phyloP scores from a whole-genome alignment of 2,329 filamentous ascomycete genomes.

The Ophiostoma himal-ulmi region DNA sequence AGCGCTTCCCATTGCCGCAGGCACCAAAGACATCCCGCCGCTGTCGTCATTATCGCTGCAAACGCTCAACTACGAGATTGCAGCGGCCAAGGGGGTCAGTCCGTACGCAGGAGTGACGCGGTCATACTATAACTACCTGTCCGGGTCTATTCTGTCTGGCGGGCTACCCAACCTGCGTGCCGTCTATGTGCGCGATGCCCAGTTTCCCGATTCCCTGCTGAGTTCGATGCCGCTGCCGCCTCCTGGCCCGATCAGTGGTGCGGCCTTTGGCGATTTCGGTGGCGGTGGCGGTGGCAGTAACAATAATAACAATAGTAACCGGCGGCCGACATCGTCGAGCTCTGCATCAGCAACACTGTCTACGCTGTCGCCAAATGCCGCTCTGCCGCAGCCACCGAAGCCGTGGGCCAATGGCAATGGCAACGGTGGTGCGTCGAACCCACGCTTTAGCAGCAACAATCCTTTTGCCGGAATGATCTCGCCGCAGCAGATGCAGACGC shows the following conservation, averaged over 20 bases:
- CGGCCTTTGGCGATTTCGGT: constrained; percentile 31
- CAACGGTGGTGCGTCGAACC: constrained; percentile 27
- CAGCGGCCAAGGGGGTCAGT: constrained; percentile 50
- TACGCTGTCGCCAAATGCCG: constrained; percentile 25
- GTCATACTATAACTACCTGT: constrained; percentile 79
- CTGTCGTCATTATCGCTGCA: constrained; percentile 63
- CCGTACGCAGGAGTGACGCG: constrained; percentile 49
- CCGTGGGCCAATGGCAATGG: constrained; percentile 25
- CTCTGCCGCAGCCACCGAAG: constrained; percentile 23
- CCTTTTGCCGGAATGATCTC: constrained; percentile 44
- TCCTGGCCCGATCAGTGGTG: constrained; percentile 32
- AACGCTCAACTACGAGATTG: constrained; percentile 79
- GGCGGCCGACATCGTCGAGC: constrained; percentile 35
- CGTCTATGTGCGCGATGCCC: constrained; percentile 79
- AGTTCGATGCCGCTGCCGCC: constrained; percentile 56
- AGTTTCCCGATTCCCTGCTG: constrained; percentile 74
- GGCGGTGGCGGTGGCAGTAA: constrained; percentile 28
- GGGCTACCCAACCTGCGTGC: constrained; percentile 66
- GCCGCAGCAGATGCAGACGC: constrained; percentile 35
- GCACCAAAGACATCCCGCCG: constrained; percentile 47
- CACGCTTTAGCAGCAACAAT: constrained; percentile 56
- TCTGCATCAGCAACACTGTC: constrained; percentile 27
- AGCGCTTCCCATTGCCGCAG: constrained; percentile 44
- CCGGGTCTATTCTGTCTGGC: constrained; percentile 71
- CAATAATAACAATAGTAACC: neutral